Base-by-base conservation (phyloP, 179 eudicot genomes). In the Sideroxylon spinosum region DNA sequence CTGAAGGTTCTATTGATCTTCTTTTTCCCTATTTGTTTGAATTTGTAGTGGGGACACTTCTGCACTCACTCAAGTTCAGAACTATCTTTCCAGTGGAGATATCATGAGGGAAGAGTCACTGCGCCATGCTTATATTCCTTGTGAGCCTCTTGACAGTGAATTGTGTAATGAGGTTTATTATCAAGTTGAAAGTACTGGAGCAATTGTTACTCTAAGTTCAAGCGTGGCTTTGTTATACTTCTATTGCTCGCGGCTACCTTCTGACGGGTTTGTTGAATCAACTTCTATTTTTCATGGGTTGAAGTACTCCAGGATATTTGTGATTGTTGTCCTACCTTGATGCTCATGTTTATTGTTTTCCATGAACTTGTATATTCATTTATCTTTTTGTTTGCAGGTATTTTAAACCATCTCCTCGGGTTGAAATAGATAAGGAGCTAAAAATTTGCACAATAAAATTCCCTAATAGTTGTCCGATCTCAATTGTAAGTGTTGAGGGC, bases 221-320 rank as follows among this genome's bases (percentile, higher is more conserved):
- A 90, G 99, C 73, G 90, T 94, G 64, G 76, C 84, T 59, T 77
- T 94, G 80, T 68, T 92, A 68, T 82, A 94, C 80, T 92, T 89
- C 85, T 96, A 94, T 70, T 96, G 99, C 85, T 91, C 99, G 11
- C 84, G 92, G 48, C 91, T 96, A 29, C 99, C 99, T 55, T 89
- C 95, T 61, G 99, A 96, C 28, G 90, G 97, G 97, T 94, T 87
- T 83, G 90, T 81, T 84, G 73, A 9, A 64, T 29, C 29, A 75
- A 25, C 37, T 49, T 68, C 49, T 28, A 32, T 70, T 59, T 28
- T 57, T 63, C 28, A n/a, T 71, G 55, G 8, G 61, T 46, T 48
- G 12, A 44, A 10, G 19, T 6, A 6, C 23, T 82, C 10, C 20
- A 28, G 32, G 56, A 32, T 12, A 7, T 48, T 62, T 13, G 13